Conservation (phyloP, 139 green algal genomes). For the Tetraselmis chui region DNA sequence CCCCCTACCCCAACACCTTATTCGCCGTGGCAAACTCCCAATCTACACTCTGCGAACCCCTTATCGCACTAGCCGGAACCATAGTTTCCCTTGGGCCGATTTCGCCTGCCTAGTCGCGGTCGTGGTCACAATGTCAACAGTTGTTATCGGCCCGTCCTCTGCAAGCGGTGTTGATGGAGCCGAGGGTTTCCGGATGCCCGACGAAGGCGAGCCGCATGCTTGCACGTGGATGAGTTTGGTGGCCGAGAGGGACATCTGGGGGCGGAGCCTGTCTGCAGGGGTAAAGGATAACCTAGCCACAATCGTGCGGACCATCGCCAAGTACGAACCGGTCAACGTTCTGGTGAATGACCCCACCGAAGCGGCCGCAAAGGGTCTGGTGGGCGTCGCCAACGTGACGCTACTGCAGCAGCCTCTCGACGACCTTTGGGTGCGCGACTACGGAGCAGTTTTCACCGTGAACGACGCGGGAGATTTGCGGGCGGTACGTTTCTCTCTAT, state of each 20-base stretch:
- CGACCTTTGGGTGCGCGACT: constrained; percentile 10
- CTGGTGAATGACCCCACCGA: not conserved
- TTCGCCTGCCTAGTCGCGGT: too few species aligned
- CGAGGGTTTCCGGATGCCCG: not conserved
- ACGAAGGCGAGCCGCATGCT: not conserved
- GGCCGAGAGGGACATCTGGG: not conserved
- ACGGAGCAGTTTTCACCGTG: not conserved
- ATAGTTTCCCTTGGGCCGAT: too few species aligned
- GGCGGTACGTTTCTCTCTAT: too few species aligned
- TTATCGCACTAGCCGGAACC: too few species aligned
- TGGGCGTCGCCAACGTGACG: not conserved
- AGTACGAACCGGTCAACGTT: not conserved
- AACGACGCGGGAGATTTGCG: too few species aligned
- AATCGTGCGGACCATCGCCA: not conserved
- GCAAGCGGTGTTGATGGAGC: not conserved
- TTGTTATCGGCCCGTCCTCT: not conserved
- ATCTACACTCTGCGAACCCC: too few species aligned
- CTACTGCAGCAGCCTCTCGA: not conserved
- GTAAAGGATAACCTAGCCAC: not conserved
- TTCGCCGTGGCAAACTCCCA: too few species aligned
- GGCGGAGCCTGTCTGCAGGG: not conserved
- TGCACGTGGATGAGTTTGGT: not conserved
- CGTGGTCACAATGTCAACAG: too few species aligned
- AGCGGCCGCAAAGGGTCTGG: not conserved
- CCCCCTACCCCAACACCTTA: too few species aligned